These are phyloP conservation scores for Sinapis alba DNA, from an alignment of 441 rosid species.

Conservation along the genomic window DNA sequence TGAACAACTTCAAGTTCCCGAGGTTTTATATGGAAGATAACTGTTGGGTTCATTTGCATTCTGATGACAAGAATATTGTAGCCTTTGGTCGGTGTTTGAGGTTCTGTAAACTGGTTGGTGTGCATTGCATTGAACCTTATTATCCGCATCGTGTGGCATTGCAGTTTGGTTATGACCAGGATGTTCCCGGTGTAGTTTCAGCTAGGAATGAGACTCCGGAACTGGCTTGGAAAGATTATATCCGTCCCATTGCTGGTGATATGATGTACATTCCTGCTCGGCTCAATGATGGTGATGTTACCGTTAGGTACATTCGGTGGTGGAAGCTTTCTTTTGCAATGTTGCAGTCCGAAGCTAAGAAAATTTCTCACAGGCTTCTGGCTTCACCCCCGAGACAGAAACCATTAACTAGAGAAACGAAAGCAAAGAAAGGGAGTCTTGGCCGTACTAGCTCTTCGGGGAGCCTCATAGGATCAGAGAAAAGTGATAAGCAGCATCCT, in stretches of 20 bases:
- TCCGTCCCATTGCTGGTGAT: constrained; percentile 31
- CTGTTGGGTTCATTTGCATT: constrained; percentile 17
- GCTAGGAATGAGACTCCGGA: constrained; percentile 19
- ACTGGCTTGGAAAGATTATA: constrained; percentile 40
- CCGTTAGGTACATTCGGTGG: constrained; percentile 40
- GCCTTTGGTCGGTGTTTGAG: constrained; percentile 39
- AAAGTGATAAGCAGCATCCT: constrained; percentile 16
- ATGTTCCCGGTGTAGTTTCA: constrained; percentile 40
- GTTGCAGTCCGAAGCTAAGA: constrained; percentile 26
- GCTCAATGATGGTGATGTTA: constrained; percentile 30
- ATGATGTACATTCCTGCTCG: constrained; percentile 37
- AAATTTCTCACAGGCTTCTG: constrained; percentile 4
- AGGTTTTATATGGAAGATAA: constrained; percentile 39
- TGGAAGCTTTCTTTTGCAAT: constrained; percentile 30
- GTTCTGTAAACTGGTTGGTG: constrained; percentile 37
- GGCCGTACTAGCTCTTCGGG: constrained; percentile 16
- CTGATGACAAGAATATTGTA: constrained; percentile 25
- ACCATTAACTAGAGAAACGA: neutral
- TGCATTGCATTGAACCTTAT: constrained; percentile 35
- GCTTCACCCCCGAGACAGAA: constrained; percentile 7
- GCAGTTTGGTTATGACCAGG: constrained; percentile 42
- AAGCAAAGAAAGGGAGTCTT: constrained; percentile 8
- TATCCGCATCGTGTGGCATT: constrained; percentile 41
- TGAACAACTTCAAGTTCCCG: constrained; percentile 29
- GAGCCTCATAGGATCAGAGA: constrained; percentile 16